A percentile compares a stretch with the other conserved stretches of the same genome.
phyloP scores from a whole-genome alignment of 1,139 yeast species.

The Hanseniaspora uvarum region DNA sequence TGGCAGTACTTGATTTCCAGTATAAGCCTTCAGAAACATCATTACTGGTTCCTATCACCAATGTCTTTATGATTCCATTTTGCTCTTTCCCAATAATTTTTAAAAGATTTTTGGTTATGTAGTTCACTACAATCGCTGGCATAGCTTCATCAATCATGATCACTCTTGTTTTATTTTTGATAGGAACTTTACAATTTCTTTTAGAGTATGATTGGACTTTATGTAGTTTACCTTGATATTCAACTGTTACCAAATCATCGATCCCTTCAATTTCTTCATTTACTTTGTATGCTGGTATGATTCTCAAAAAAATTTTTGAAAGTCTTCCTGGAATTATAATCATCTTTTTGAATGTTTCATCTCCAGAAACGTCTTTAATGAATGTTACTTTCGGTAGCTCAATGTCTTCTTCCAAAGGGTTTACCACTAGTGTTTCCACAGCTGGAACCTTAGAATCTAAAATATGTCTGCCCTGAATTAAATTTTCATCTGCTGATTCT shows the following conservation, averaged over 20 bases:
- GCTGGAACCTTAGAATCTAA: not conserved
- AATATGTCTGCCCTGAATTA: constrained; percentile 9
- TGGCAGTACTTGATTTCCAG: constrained; percentile 17
- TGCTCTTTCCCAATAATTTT: not conserved
- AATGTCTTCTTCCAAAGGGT: not conserved
- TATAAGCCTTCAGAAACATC: not conserved
- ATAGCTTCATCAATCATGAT: constrained; percentile 12
- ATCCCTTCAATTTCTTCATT: constrained; percentile 1
- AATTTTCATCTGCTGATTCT: constrained; percentile 15
- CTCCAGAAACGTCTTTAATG: not conserved
- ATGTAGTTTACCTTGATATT: not conserved
- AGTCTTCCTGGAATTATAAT: constrained; percentile 14
- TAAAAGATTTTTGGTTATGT: not conserved
- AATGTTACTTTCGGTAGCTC: not conserved
- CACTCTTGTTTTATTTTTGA: constrained; percentile 8
- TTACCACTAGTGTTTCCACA: not conserved
- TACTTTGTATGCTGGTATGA: constrained; percentile 2
- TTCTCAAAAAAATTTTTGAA: constrained; percentile 1
- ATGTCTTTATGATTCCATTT: not conserved
- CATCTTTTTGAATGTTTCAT: constrained; percentile 11
- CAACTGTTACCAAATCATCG: not conserved
- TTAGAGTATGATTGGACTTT: constrained; percentile 5
- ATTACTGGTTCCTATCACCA: constrained; percentile 7
- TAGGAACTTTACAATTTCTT: constrained; percentile 4
- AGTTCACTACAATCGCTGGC: constrained; percentile 14